Evolutionary conservation across 1,284 basidiomycete species (phyloP).

Genomic region (Trichosporon sp.): DNA sequence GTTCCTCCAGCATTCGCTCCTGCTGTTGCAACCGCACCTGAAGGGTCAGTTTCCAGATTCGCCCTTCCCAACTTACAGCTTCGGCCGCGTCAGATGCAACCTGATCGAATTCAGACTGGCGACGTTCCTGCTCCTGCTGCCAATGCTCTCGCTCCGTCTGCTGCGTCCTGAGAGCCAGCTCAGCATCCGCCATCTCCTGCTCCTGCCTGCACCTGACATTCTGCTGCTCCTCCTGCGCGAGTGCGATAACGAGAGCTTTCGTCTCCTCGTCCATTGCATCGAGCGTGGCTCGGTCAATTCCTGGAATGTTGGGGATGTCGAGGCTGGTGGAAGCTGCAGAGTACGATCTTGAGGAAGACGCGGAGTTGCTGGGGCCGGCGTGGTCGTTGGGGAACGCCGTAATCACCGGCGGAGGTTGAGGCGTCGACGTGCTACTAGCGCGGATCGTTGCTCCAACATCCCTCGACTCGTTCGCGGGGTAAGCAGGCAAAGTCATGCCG

Average conservation of each 20-base stretch:
- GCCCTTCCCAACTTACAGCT: background rate
- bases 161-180: constrained; percentile 51
- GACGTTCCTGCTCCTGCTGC: constrained; percentile 28
- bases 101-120: constrained; percentile 12
- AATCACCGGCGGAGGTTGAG: background rate
- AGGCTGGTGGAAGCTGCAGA: background rate
- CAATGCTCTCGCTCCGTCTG: constrained; percentile 49
- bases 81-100: background rate
- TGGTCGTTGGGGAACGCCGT: background rate
- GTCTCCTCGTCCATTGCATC: constrained; percentile 20
- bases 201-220: constrained; percentile 32
- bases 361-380: constrained; percentile 12
- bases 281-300: background rate
- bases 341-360: background rate
- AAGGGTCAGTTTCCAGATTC: constrained; percentile 35
- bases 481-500: background rate
- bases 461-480: background rate
- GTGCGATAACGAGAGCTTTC: constrained; percentile 39
- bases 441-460: background rate
- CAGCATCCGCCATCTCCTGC: constrained; percentile 39
- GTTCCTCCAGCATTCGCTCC: constrained; percentile 36
- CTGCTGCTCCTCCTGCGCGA: constrained; percentile 39
- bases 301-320: background rate
- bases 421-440: background rate
- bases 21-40: constrained; percentile 46